These are phyloP conservation scores for Fusarium sp. DNA, from an alignment of 2,329 filamentous ascomycete species.

Conservation along the genomic window DNA sequence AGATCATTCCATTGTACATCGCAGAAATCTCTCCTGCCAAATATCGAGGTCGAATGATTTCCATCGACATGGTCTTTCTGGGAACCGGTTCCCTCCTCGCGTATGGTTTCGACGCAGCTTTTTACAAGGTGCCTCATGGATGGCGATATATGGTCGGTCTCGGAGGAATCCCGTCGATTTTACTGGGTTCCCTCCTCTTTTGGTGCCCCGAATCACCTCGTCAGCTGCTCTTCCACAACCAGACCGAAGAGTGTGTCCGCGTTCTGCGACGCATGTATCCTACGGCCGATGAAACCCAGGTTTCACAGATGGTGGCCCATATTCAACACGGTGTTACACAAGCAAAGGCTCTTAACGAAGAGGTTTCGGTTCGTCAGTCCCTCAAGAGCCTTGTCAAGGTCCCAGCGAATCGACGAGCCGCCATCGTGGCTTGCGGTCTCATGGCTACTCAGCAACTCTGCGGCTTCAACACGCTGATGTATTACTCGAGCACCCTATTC, in stretches of 20 bases:
- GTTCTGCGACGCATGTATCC: slow-evolving; percentile 33
- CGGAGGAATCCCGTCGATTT: slow-evolving; percentile 33
- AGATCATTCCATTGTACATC: slow-evolving; percentile 43
- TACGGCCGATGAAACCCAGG: slow-evolving; percentile 38
- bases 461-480: slow-evolving; percentile 42
- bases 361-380: slow-evolving; percentile 23
- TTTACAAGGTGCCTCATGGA: slow-evolving; percentile 47
- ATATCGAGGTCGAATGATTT: slow-evolving; percentile 42
- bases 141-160: slow-evolving; percentile 38
- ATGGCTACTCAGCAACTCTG: slow-evolving; percentile 54
- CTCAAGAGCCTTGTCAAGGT: background rate
- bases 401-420: slow-evolving; percentile 51
- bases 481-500: slow-evolving; percentile 38
- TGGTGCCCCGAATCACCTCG: slow-evolving; percentile 38
- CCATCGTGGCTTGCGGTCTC: slow-evolving; percentile 55
- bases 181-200: slow-evolving; percentile 28
- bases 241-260: slow-evolving; percentile 48
- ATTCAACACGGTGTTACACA: slow-evolving; percentile 24
- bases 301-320: slow-evolving; percentile 42
- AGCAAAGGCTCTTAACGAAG: slow-evolving; percentile 29
- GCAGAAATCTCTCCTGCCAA: slow-evolving; percentile 40
- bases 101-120: slow-evolving; percentile 47
- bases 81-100: slow-evolving; percentile 35
- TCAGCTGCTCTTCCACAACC: slow-evolving; percentile 40
- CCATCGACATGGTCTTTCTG: slow-evolving; percentile 39